Conservation (phyloP, 257 asterid species). For the Solanum pinnatisectum region DNA sequence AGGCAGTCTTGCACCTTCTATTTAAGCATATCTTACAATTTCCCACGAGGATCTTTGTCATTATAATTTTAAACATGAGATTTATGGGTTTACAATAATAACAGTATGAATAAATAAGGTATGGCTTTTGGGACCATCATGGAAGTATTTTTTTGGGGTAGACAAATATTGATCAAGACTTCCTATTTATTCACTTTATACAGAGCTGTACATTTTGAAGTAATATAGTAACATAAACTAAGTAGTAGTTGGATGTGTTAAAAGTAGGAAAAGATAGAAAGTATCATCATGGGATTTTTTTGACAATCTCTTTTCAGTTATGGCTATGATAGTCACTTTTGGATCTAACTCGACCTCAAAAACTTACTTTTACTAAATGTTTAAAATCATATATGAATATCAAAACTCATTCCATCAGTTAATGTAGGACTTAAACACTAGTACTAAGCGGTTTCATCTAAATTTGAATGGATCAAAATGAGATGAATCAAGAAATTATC, state of each 20-base stretch:
- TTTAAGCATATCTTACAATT: neutral
- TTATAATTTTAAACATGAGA: neutral
- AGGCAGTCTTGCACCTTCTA: neutral
- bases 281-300: neutral
- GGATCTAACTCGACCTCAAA: fast-evolving
- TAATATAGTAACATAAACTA: neutral
- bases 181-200: neutral
- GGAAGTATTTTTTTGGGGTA: neutral
- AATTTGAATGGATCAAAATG: neutral
- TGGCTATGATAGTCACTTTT: neutral
- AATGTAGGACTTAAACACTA: neutral
- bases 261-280: neutral
- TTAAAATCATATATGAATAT: neutral
- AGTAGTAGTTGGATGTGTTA: neutral
- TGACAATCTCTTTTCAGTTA: neutral
- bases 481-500: neutral
- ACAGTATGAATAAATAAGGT: neutral
- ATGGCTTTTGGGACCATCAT: neutral
- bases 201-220: neutral
- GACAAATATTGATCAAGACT: neutral
- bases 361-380: neutral
- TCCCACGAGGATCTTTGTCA: neutral
- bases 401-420: neutral
- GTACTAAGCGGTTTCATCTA: neutral
- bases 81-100: neutral